Evolutionary conservation across 2,329 filamentous ascomycete genomes (phyloP), one percentile per base, ranked within the genome.

Genomic region (Emydomyces testavorans): DNA sequence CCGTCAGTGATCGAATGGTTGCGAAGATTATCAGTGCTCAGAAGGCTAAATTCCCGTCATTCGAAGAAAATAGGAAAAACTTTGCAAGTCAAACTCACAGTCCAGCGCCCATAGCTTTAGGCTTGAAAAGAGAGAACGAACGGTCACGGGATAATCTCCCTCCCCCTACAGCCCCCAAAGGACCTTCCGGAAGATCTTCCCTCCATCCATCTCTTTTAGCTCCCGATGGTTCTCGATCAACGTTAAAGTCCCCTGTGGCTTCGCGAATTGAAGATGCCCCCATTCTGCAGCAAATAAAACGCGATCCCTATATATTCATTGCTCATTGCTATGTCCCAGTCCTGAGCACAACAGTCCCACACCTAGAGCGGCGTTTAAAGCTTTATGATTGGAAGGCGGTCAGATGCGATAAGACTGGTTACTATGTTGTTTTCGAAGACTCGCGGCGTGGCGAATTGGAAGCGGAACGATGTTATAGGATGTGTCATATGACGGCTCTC

Each of bases 341-440:
- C 10, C 78, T 95, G 60, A 75, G 77, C 26, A 83, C 86, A 20
- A 96, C 90, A 1, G 78, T 95, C 48, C 80, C 83, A 3, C 92
- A 98, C 68, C 76, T 98, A 69, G 86, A 87, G 68, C 93, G 90
- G 65, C 78, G 90, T 43, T 72, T 96, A 46, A 92, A 90, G 65
- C 79, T 81, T 43, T 94, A 85, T 62, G 74, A 78, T 50, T 86
- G 89, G 67, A 80, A 85, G 54, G 81, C 88, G 42, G 83, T 98
- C 44, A 78, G 87, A 28, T 79, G 85, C 51, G 92, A 98, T 62
- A 79, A 79, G 50, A 83, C 80, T 0, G 92, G 92, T 0, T 98
- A 95, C 65, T 96, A 86, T 62, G 79, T 96, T 45, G 73, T 88
- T n/a, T 98, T 98, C 59, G 79, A 85, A 43, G 83, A 90, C 57